Base-by-base conservation (phyloP, 371 early-diverging fungal species). In the Vairimorpha ceranae region DNA sequence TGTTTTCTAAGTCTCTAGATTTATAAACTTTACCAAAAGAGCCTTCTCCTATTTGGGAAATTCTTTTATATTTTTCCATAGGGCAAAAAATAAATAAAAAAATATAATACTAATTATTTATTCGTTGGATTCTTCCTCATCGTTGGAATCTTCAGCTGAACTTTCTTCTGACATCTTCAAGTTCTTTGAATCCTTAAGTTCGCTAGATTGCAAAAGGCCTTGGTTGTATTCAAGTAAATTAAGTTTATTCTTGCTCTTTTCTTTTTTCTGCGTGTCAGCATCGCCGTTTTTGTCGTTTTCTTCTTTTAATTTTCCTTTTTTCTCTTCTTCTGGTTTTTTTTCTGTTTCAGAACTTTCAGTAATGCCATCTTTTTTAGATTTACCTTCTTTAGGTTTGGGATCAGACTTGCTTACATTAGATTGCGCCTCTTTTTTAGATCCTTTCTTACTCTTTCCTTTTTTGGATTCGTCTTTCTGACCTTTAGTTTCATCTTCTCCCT, bases 1-100 rank as follows among this genome's bases (percentile, higher is more conserved):
- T 90, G 12, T 87, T 90, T 23, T 86, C 83, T 12, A 89, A 85
- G 78, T 92, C 90, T 71, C 91, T 86, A 1, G 92, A 95, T 45
- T 89, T 87, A 72, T 90, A 96, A 3, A 98, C 99, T 74, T 88
- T 88, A 10, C 94, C 96, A 87, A 94, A 97, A 3, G 92, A 90
- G 12, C 99, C 99, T 73, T 90, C 86, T 0, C 96, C 97, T 74
- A 98, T 93, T 63, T 91, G 84, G 10, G 69, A 54, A 6, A 72
- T 33, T 32, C 70, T 69, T 67, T 71, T 59, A 43, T 71, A 81
- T 38, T 52, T 56, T 17, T 77, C 75, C 72, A 79, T 71, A 56
- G 56, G 69, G 43, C 17, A 41, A 29, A 35, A 33, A 33, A 64
- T 36, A 45, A 64, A 27, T 12, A 32, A 30, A 65, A 48, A 48